Conservation (phyloP, 1,284 basidiomycete genomes). For the Moesziomyces globuligerus region DNA sequence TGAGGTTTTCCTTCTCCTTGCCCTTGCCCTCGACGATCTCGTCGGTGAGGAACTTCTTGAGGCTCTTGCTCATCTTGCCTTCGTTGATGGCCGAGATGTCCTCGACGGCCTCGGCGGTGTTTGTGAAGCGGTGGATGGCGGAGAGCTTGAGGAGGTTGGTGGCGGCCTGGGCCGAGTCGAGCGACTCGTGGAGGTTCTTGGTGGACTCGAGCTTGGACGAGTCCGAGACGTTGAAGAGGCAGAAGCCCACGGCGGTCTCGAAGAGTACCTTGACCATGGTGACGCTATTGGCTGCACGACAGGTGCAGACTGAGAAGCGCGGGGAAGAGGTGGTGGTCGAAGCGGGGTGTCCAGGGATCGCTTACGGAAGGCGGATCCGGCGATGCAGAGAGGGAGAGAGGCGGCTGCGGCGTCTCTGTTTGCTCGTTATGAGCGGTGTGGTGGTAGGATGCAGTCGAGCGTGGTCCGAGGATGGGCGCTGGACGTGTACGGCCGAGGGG, state of each 20-base stretch:
- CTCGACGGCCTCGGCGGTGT: slow-evolving; percentile 97
- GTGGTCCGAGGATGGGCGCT: too few relatives aligned
- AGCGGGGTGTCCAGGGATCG: too few relatives aligned
- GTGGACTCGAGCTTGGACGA: slow-evolving; percentile 82
- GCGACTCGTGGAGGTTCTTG: slow-evolving; percentile 88
- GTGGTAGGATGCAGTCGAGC: too few relatives aligned
- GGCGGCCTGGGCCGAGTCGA: slow-evolving; percentile 88
- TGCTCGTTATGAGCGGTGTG: too few relatives aligned
- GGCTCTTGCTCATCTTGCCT: slow-evolving; percentile 88
- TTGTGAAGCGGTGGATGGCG: slow-evolving; percentile 93
- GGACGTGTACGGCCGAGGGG: too few relatives aligned
- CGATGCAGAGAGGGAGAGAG: too few relatives aligned
- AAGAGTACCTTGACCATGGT: slow-evolving; percentile 67
- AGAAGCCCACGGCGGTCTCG: slow-evolving; percentile 77
- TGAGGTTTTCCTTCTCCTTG: slow-evolving; percentile 78
- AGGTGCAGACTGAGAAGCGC: neutral
- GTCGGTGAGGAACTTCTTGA: slow-evolving; percentile 92
- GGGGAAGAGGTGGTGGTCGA: neutral
- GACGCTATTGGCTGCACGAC: slow-evolving; percentile 4
- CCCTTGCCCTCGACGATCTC: slow-evolving; percentile 88
- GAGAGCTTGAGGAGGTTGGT: slow-evolving; percentile 85
- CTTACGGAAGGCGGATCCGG: too few relatives aligned
- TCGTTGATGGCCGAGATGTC: slow-evolving; percentile 92
- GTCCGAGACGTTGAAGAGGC: slow-evolving; percentile 95
- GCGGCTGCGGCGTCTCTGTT: too few relatives aligned